phyloP scores from a whole-genome alignment of 345 rosid species.

The Nasturtium officinale region DNA sequence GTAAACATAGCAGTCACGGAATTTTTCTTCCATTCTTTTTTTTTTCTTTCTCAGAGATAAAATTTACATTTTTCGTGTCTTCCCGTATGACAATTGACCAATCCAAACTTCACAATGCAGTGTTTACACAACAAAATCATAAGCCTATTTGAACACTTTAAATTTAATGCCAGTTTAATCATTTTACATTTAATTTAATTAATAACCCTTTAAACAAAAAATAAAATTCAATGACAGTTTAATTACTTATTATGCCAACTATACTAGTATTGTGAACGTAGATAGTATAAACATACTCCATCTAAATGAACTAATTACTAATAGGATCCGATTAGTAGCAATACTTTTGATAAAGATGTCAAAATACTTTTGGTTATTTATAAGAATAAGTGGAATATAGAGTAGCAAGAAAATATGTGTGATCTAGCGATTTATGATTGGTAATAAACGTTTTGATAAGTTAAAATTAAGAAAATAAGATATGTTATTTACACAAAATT shows the following conservation, averaged over 20 bases:
- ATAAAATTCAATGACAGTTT: too few relatives aligned
- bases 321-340: not conserved
- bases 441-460: not conserved
- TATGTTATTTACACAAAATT: not conserved
- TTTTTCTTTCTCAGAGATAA: not conserved
- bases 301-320: not conserved
- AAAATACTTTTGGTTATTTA: not conserved
- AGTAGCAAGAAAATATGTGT: not conserved
- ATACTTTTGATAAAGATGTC: not conserved
- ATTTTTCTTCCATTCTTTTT: constrained; percentile 18
- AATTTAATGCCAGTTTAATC: not conserved
- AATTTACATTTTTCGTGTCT: not conserved
- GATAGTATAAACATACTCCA: not conserved
- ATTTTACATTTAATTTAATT: constrained; percentile 5
- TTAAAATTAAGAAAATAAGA: not conserved
- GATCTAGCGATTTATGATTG: not conserved
- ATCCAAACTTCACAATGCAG: not conserved
- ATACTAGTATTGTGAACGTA: not conserved
- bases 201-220: too few relatives aligned
- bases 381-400: not conserved
- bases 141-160: not conserved
- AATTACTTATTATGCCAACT: not conserved
- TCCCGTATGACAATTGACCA: not conserved
- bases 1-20: constrained; percentile 32
- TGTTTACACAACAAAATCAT: not conserved